phyloP scores from a whole-genome alignment of 768 basidiomycete genomes.

The Termitomyces sp. region DNA sequence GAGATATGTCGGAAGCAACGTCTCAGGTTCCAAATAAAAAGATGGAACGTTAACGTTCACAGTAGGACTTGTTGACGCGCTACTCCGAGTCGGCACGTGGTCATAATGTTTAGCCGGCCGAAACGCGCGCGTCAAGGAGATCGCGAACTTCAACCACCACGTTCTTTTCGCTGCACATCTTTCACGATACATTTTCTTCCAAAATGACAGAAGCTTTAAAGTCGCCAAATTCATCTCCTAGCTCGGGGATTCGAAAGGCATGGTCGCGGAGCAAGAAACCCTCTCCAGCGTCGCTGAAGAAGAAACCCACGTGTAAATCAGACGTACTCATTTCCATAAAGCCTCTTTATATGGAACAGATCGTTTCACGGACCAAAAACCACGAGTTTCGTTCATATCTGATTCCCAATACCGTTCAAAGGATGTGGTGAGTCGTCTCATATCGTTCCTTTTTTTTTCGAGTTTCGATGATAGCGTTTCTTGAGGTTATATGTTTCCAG shows the following conservation, averaged over 20 bases:
- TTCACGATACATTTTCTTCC: neutral
- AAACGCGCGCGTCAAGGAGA: neutral
- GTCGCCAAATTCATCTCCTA: neutral
- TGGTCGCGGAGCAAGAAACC: neutral
- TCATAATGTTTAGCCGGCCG: neutral
- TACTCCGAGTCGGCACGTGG: neutral
- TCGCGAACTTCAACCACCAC: neutral
- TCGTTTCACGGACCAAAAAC: neutral
- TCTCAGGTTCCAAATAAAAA: neutral
- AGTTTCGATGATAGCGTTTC: neutral
- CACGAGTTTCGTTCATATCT: slow-evolving; percentile 4
- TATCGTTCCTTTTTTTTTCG: neutral
- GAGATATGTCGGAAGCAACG: neutral
- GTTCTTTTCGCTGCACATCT: neutral
- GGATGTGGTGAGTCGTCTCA: neutral
- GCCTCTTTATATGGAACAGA: slow-evolving; percentile 1
- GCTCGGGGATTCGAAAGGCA: neutral
- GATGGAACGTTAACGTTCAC: no score
- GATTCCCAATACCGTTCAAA: neutral
- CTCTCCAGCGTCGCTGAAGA: neutral
- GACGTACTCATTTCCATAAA: slow-evolving; percentile 4
- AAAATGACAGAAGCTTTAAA: neutral
- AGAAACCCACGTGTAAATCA: neutral
- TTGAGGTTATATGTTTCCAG: slow-evolving; percentile 1
- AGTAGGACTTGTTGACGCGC: no score